Evolutionary conservation across 1,284 basidiomycete species (phyloP).

Genomic region (Kalmanozyma brasiliensis): DNA sequence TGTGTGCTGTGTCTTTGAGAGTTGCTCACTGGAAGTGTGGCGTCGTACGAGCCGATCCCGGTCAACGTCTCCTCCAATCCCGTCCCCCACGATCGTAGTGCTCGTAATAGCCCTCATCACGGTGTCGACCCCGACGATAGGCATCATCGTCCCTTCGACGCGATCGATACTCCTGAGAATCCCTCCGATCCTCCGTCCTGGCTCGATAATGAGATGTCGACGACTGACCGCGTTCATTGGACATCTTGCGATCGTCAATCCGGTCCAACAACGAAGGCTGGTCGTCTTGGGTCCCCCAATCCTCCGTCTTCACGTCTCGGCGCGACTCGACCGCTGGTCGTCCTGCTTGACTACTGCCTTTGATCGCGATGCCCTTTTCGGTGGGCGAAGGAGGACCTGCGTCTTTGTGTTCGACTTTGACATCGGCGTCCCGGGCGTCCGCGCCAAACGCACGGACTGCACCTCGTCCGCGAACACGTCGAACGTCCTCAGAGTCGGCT

Average conservation of each 20-base stretch:
- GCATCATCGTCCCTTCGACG: background rate
- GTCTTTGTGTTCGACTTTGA: too few relatives aligned
- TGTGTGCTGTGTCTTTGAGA: too few relatives aligned
- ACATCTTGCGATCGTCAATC: background rate
- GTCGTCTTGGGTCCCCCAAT: background rate
- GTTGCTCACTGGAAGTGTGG: too few relatives aligned
- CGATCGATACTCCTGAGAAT: background rate
- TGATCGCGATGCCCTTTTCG: constrained; percentile 11
- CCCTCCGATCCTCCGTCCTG: background rate
- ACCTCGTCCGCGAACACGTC: constrained; percentile 11
- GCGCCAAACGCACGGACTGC: background rate
- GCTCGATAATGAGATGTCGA: background rate
- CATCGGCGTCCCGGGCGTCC: background rate
- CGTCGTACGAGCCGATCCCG: too few relatives aligned
- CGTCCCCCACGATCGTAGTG: too few relatives aligned
- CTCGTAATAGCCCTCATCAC: background rate
- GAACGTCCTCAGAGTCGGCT: background rate
- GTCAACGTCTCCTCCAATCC: too few relatives aligned
- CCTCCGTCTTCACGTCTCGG: too few relatives aligned
- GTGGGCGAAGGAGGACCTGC: too few relatives aligned
- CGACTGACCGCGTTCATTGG: background rate
- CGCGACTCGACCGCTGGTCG: background rate
- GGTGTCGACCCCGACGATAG: background rate
- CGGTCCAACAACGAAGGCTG: background rate
- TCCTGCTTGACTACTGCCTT: constrained; percentile 1